Conservation (phyloP, 169 alveolate species). For the Perkinsus marinus region DNA sequence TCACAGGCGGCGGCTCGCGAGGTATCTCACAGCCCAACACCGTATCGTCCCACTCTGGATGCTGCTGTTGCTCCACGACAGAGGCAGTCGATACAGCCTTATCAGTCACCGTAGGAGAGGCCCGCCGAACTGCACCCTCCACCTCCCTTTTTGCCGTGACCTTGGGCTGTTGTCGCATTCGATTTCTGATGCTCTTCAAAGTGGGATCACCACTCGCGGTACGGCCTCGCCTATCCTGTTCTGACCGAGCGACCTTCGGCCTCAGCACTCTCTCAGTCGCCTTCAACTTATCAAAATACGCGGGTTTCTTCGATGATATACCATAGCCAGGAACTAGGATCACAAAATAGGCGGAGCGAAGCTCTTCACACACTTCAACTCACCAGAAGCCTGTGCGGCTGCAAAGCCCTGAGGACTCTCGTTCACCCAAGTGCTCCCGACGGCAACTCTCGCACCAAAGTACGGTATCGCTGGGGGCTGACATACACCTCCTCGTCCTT, state of each 20-base stretch:
- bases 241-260: background rate
- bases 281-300: background rate
- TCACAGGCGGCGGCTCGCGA: background rate
- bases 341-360: background rate
- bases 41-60: background rate
- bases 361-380: background rate
- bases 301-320: background rate
- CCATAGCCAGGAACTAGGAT: background rate
- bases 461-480: background rate
- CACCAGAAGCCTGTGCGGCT: background rate
- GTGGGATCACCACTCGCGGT: too few relatives aligned
- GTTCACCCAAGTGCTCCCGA: background rate
- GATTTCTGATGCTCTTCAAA: too few relatives aligned
- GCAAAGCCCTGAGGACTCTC: too few relatives aligned
- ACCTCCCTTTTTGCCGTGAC: background rate
- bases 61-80: background rate
- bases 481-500: too few relatives aligned
- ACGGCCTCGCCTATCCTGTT: too few relatives aligned
- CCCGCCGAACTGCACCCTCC: background rate
- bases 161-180: background rate
- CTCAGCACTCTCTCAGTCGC: background rate
- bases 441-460: background rate
- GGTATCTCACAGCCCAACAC: background rate
- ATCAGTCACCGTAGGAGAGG: background rate
- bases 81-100: background rate